Base-by-base conservation (phyloP, 2,329 filamentous ascomycete species). In the Coniochaeta hoffmannii region DNA sequence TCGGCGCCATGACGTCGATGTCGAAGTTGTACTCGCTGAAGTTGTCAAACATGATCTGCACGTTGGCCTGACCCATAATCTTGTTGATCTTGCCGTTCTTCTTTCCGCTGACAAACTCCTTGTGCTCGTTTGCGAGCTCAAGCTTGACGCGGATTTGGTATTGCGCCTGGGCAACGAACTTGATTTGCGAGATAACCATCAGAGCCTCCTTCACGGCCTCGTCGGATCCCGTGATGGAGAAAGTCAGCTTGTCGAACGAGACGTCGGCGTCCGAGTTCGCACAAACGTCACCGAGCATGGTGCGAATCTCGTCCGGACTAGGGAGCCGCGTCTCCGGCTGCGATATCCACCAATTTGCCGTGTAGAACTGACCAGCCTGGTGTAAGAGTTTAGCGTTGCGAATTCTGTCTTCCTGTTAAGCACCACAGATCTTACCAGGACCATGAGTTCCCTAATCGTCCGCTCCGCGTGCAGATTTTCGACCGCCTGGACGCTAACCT, bases 81-180 rank as follows among this genome's bases (percentile, higher is more conserved):
- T 99, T 99, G 80, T 99, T 99, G 73, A 99, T 99, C 76, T 99
- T 99, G 72, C 94, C 94, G 65, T 99, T 99, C 79, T 99, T 99
- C 80, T 99, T 99, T 63, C 94, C 94, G 64, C 92, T 97, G 56
- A 99, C 94, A 69, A 99, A 99, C 68, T 99, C 94, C 73, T 99
- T 99, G 77, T 99, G 94, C 75, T 99, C 94, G 67, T 97, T 97
- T 66, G 94, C 94, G 56, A 99, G 86, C 76, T 99, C 94, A 60
- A 99, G 96, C 78, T 97, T 97, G 68, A 99, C 93, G 56, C 92
- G 86, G 69, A 99, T 95, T 69, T 95, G 92, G 66, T 95, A 96
- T 62, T 90, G 89, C 41, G 88, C 85, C 64, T 91, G 88, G 61
- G 87, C 87, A 58, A 95, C 89, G 65, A 97, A 96, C 41, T 89